Evolutionary conservation across 164 flowering plant genomes (phyloP).

Genomic region (Santalum album): DNA sequence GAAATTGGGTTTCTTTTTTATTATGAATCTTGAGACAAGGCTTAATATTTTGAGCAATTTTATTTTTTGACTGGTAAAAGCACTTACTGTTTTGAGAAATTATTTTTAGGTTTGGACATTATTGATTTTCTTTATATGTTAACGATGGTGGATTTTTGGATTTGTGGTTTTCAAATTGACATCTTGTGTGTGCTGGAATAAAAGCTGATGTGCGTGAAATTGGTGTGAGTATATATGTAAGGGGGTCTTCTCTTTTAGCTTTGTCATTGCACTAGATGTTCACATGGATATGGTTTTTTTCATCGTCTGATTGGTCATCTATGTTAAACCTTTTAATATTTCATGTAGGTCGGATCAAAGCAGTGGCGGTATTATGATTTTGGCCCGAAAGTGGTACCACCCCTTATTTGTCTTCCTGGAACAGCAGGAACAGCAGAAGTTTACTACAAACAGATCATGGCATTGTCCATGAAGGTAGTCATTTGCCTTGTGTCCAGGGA

Average conservation of each 20-base stretch:
- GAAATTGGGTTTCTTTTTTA: no score
- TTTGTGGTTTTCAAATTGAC: no score
- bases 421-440: constrained; percentile 95
- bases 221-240: no score
- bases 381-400: constrained; percentile 95
- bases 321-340: neutral
- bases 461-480: constrained; percentile 85
- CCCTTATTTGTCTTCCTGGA: constrained; percentile 93
- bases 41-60: no score
- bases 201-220: no score
- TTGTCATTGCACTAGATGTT: neutral
- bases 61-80: no score
- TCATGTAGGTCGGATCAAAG: constrained; percentile 71
- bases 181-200: no score
- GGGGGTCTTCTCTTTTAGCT: neutral
- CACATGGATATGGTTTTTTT: neutral
- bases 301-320: constrained; percentile 1
- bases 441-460: constrained; percentile 93
- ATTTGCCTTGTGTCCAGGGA: neutral
- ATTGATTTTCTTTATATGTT: no score
- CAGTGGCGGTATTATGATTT: constrained; percentile 98
- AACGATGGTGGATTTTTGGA: no score
- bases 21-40: no score
- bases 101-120: no score
- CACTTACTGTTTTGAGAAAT: no score